These are phyloP conservation scores for Phragmites australis DNA, from an alignment of 176 grass and related monocot genomes.

Conservation along the genomic window DNA sequence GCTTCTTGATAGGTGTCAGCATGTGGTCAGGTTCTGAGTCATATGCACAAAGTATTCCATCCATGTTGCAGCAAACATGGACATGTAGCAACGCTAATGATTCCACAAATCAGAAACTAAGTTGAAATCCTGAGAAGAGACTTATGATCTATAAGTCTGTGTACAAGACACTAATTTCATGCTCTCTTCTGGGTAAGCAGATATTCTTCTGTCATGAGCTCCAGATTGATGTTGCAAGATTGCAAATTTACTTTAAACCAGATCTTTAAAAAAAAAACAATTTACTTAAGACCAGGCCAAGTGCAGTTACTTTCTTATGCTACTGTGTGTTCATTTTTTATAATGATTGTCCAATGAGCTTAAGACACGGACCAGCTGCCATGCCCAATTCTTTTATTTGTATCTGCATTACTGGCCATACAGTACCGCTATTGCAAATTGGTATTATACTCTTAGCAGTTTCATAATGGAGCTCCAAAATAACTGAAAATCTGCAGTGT, in stretches of 20 bases:
- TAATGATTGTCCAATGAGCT: slow-evolving; percentile 23
- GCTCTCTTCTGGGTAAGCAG: not conserved
- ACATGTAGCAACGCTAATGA: not conserved
- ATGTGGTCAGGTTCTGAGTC: slow-evolving; percentile 9
- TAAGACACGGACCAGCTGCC: slow-evolving; percentile 9
- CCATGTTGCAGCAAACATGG: not conserved
- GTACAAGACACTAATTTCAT: not conserved
- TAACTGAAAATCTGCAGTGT: not conserved
- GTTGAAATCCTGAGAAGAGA: slow-evolving; percentile 17
- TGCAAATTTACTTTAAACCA: slow-evolving; percentile 2
- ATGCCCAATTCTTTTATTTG: slow-evolving; percentile 31
- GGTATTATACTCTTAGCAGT: slow-evolving; percentile 24
- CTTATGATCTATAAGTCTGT: not conserved
- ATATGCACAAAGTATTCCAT: slow-evolving; percentile 17
- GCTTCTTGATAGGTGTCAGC: slow-evolving; percentile 16
- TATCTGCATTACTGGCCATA: slow-evolving; percentile 1
- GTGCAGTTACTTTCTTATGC: slow-evolving; percentile 4
- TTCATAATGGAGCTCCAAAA: slow-evolving; percentile 13
- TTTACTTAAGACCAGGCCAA: slow-evolving; percentile 6
- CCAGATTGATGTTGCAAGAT: not conserved
- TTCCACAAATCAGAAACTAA: not conserved
- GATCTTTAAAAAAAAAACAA: not conserved
- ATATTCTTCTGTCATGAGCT: not conserved
- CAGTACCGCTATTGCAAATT: not conserved
- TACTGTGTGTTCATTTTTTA: not conserved